These are phyloP conservation scores for Toxicodendron radicans DNA, from an alignment of 345 rosid genomes.

Conservation along the genomic window DNA sequence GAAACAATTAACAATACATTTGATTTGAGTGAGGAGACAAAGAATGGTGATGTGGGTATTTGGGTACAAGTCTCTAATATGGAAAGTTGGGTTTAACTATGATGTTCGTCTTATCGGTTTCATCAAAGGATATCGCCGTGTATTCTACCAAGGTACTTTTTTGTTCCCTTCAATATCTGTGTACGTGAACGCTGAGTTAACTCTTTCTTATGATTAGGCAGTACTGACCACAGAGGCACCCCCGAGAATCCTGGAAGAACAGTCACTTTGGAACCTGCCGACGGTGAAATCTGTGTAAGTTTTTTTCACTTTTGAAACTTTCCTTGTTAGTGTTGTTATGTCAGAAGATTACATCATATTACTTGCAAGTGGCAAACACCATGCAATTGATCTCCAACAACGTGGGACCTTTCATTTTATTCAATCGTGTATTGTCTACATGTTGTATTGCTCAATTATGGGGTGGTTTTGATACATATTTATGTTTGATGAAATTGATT, in stretches of 20 bases:
- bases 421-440: too few species aligned
- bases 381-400: not conserved
- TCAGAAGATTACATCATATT: not conserved
- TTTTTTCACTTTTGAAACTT: not conserved
- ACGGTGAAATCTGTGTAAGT: constrained; percentile 76
- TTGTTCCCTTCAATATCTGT: not conserved
- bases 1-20: too few species aligned
- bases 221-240: constrained; percentile 94
- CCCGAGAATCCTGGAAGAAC: constrained; percentile 84
- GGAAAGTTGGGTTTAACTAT: constrained; percentile 76
- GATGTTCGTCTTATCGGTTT: constrained; percentile 78
- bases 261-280: constrained; percentile 72
- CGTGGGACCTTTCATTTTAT: not conserved
- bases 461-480: too few species aligned
- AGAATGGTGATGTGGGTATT: constrained; percentile 87
- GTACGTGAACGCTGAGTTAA: not conserved
- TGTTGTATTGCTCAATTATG: too few species aligned
- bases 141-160: constrained; percentile 87
- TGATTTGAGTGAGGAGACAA: not conserved
- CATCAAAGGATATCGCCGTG: constrained; percentile 82
- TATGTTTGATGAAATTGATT: not conserved
- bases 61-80: constrained; percentile 80
- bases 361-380: not conserved
- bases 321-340: not conserved
- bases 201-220: constrained; percentile 43